Base-by-base conservation (phyloP, 2,329 filamentous ascomycete species). In the Akanthomyces dipterigenus region DNA sequence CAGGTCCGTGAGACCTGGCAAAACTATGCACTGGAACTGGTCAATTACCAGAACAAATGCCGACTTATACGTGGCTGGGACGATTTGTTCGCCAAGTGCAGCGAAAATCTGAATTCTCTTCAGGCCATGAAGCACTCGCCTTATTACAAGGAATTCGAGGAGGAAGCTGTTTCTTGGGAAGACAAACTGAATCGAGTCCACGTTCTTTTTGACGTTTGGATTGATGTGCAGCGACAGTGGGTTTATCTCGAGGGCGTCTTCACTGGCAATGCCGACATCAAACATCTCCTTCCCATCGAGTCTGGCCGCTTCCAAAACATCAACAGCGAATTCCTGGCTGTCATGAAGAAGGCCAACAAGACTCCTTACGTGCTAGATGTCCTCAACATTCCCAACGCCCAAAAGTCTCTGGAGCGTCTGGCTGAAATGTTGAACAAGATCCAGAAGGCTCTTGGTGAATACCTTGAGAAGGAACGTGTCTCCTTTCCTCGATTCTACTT, bases 151-250 rank as follows among this genome's bases (percentile, higher is more conserved):
- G 93, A 98, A 69, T 99, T 99, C 65, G 95, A 99, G 72, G 95
- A 99, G 69, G 95, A 99, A 68, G 96, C 96, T 7, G 89, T 92
- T 1, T 85, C 89, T 1, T 99, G 95, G 95, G 96, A 99, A 76
- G 96, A 99, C 76, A 96, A 96, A 73, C 83, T 99, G 28, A 99
- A 98, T 73, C 87, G 95, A 50, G 92, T 99, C 2, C 95, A 99
- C 72, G 91, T 99, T 18, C 83, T 99, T 11, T 99, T 99, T 70
- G 95, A 99, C 73, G 93, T 99, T 18, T 99, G 96, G 96, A 99
- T 99, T 68, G 96, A 99, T 76, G 96, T 99, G n/a, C 95, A 99
- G 75, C 89, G 96, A 64, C 95, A 99, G 77, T 99, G 95, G 95
- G 95, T 99, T 8, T 99, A 99, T 73, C 85, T 99, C 5, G 96